These are phyloP conservation scores for Aspergillus versicolor DNA, from an alignment of 2,329 filamentous ascomycete genomes.

Conservation along the genomic window DNA sequence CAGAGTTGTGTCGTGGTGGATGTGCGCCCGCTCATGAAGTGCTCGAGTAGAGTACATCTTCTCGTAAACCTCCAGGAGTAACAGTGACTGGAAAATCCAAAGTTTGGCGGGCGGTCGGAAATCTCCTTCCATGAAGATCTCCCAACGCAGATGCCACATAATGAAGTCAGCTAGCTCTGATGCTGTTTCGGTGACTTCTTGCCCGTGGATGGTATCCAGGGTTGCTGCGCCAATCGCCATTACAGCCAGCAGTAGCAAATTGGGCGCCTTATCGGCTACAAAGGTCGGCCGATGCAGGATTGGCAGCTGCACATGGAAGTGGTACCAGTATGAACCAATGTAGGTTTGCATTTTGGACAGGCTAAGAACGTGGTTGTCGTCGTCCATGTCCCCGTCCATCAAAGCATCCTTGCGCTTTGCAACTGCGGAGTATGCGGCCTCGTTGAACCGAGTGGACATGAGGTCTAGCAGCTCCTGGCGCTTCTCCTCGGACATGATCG, in stretches of 20 bases:
- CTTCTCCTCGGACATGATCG: conserved; percentile 82
- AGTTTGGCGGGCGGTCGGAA: conserved; percentile 90
- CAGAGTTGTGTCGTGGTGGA: conserved; percentile 93
- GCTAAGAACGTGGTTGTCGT: conserved; percentile 66
- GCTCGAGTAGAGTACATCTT: conserved; percentile 96
- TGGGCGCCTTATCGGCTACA: conserved; percentile 80
- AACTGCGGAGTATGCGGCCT: conserved; percentile 71
- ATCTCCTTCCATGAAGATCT: conserved; percentile 87
- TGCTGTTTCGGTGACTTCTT: conserved; percentile 71
- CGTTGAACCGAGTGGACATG: conserved; percentile 78
- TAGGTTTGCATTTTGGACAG: conserved; percentile 95
- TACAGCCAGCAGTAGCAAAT: conserved; percentile 79
- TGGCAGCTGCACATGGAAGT: conserved; percentile 91
- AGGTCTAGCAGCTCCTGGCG: conserved; percentile 78
- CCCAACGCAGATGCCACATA: conserved; percentile 91
- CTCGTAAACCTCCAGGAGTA: conserved; percentile 89
- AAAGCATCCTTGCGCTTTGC: conserved; percentile 74
- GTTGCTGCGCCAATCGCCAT: conserved; percentile 92
- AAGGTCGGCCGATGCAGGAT: conserved; percentile 96
- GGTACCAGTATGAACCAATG: conserved; percentile 88
- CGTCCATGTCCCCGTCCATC: conserved; percentile 72
- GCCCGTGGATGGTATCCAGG: conserved; percentile 77
- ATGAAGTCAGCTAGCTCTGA: conserved; percentile 84
- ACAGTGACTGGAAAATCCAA: conserved; percentile 90
- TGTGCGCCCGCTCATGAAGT: conserved; percentile 90